Conservation (phyloP, 1,139 yeast genomes). For the Geotrichum carabidarum region DNA sequence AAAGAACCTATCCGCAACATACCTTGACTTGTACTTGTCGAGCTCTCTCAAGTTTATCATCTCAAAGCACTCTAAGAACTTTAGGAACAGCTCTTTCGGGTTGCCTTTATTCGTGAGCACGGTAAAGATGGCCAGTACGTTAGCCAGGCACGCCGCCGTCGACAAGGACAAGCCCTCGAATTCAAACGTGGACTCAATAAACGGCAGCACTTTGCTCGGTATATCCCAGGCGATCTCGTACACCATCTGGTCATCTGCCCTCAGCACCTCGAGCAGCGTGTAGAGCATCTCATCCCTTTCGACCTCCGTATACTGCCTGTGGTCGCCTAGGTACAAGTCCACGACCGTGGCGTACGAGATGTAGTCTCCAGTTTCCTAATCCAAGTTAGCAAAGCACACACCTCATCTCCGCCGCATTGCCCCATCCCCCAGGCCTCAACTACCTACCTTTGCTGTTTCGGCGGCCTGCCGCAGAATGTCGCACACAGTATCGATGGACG, state of each 20-base stretch:
- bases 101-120: conserved; percentile 62
- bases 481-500: conserved; percentile 10
- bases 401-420: neutral
- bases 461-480: conserved; percentile 7
- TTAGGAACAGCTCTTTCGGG: conserved; percentile 70
- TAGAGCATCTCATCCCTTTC: conserved; percentile 47
- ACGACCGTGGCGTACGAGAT: conserved; percentile 65
- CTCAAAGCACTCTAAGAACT: conserved; percentile 57
- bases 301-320: conserved; percentile 42
- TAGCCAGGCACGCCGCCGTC: conserved; percentile 26
- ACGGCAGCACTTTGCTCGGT: conserved; percentile 54
- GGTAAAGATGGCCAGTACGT: conserved; percentile 50
- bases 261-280: conserved; percentile 40
- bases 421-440: neutral
- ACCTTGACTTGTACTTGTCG: conserved; percentile 1
- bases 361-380: conserved; percentile 47
- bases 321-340: conserved; percentile 56
- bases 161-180: conserved; percentile 29
- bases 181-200: conserved; percentile 27
- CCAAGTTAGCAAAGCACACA: neutral
- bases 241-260: conserved; percentile 45
- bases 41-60: conserved; percentile 25
- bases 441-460: conserved; percentile 11
- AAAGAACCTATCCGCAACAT: conserved; percentile 37
- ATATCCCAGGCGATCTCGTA: conserved; percentile 85